Percentiles rank a stretch among this genome's conserved stretches.
phyloP scores from a whole-genome alignment of 139 green algal genomes.

The Micractinium sp. region DNA sequence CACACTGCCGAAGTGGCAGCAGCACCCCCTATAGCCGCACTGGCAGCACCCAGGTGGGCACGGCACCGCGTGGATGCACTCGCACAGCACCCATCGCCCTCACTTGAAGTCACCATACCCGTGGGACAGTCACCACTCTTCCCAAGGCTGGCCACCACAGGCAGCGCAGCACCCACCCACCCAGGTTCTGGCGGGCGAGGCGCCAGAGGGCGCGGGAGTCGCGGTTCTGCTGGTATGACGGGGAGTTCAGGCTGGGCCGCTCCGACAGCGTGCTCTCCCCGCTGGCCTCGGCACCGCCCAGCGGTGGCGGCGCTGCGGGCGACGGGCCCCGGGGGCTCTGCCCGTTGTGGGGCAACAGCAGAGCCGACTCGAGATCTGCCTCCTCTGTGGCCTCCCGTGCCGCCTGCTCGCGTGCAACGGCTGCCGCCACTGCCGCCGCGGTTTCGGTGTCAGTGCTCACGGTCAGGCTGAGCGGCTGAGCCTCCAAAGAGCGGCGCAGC shows the following conservation, averaged over 20 bases:
- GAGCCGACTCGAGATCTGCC: not conserved
- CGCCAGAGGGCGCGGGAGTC: constrained; percentile 27
- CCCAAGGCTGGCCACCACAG: not conserved
- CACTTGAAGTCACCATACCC: no score
- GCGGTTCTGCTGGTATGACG: not conserved
- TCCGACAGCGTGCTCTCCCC: not conserved
- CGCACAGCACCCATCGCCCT: no score
- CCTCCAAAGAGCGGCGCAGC: constrained; percentile 3
- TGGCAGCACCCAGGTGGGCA: no score
- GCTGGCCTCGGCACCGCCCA: not conserved
- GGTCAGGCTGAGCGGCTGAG: no score
- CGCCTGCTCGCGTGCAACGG: not conserved
- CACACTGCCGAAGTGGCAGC: not conserved
- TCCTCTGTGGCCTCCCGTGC: not conserved
- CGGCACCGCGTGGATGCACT: not conserved
- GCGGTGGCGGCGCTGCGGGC: not conserved
- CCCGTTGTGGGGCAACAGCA: not conserved
- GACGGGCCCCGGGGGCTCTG: not conserved
- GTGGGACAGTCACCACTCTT: no score
- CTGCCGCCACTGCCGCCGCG: not conserved
- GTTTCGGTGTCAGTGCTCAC: not conserved
- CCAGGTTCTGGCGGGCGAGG: constrained; percentile 19
- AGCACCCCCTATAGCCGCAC: not conserved
- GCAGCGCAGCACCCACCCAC: not conserved
- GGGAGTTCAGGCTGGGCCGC: not conserved